These are phyloP conservation scores for Evansstolkia leycettana DNA, from an alignment of 495 filamentous ascomycete genomes.

Conservation along the genomic window DNA sequence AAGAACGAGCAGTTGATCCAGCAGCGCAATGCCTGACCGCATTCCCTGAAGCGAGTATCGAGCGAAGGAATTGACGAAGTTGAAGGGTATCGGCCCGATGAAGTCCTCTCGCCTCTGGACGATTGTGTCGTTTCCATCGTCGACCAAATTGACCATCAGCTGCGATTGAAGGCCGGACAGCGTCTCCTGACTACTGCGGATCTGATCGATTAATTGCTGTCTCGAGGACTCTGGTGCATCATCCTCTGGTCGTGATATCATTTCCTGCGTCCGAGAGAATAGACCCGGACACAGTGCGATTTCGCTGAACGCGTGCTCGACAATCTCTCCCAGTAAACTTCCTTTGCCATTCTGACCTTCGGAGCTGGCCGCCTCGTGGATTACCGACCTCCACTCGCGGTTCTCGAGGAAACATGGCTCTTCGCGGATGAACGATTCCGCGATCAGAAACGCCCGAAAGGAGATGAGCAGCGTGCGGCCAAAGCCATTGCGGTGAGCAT, in stretches of 20 bases:
- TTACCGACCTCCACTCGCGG: constrained; percentile 17
- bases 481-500: constrained; percentile 14
- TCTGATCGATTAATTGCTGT: no score
- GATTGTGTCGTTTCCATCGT: no score
- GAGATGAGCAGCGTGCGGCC: constrained; percentile 16
- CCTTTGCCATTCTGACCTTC: constrained; percentile 7
- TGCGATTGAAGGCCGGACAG: no score
- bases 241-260: background rate
- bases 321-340: constrained; percentile 8
- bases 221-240: no score
- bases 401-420: constrained; percentile 18
- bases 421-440: constrained; percentile 13
- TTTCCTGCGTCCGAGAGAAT: constrained; percentile 7
- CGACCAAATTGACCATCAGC: no score
- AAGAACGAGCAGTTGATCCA: constrained; percentile 2
- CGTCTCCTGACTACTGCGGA: no score
- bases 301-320: constrained; percentile 15
- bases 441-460: constrained; percentile 19
- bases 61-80: constrained; percentile 5
- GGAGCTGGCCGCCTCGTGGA: constrained; percentile 6
- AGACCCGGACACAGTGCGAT: constrained; percentile 15
- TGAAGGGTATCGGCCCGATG: constrained; percentile 4
- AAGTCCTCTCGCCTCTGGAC: background rate
- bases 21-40: constrained; percentile 1
- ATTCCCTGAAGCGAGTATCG: constrained; percentile 3